These are phyloP conservation scores for Colletotrichum sp. DNA, from an alignment of 2,329 filamentous ascomycete genomes.

Conservation along the genomic window DNA sequence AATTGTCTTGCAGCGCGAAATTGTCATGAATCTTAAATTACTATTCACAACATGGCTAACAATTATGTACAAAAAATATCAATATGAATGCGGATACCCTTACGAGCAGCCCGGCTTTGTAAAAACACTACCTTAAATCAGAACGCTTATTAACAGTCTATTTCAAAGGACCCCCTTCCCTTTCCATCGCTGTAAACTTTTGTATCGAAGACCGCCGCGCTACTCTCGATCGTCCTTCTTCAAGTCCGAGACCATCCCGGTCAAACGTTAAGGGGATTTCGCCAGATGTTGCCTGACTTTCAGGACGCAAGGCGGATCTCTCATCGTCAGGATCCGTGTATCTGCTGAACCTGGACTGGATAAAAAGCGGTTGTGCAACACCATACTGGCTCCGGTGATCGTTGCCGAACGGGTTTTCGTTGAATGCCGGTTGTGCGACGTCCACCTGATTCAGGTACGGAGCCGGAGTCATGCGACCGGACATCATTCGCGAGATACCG, in stretches of 20 bases:
- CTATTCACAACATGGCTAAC: background rate
- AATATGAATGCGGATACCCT: background rate
- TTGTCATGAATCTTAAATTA: background rate
- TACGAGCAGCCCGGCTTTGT: background rate
- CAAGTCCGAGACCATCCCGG: background rate
- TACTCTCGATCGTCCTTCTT: background rate
- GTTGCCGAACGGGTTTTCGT: background rate
- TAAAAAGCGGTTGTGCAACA: slow-evolving; percentile 5
- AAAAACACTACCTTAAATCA: background rate
- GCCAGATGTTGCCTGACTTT: slow-evolving; percentile 8
- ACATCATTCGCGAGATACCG: slow-evolving; percentile 2
- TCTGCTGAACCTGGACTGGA: slow-evolving; percentile 12
- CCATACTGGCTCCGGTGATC: background rate
- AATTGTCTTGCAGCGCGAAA: fast-evolving
- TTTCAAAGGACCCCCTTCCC: slow-evolving; percentile 1
- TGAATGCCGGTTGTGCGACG: background rate
- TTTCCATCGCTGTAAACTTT: background rate
- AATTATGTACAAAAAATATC: slow-evolving; percentile 1
- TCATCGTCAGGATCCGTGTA: slow-evolving; percentile 11
- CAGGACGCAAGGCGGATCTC: background rate
- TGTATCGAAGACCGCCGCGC: slow-evolving; percentile 4
- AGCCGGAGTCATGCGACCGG: background rate
- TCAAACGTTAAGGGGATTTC: slow-evolving; percentile 13
- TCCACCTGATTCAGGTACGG: slow-evolving; percentile 2
- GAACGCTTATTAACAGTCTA: background rate